These are phyloP conservation scores for Penicillium paradoxum DNA, from an alignment of 495 filamentous ascomycete species.

Conservation along the genomic window DNA sequence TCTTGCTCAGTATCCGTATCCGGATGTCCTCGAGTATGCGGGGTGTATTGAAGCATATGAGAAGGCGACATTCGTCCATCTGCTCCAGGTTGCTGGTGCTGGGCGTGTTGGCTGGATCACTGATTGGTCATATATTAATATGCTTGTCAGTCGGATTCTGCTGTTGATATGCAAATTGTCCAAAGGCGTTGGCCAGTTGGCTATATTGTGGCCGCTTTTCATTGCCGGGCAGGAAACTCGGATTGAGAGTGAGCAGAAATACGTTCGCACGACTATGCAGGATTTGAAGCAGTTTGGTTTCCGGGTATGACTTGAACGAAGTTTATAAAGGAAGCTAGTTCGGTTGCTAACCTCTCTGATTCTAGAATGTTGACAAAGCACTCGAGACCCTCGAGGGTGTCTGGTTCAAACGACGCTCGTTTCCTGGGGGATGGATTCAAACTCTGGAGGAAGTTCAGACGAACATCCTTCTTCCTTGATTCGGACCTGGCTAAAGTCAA, in stretches of 20 bases:
- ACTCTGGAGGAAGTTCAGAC: constrained; percentile 37
- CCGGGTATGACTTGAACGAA: constrained; percentile 16
- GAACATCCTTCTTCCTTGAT: constrained; percentile 30
- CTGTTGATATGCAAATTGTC: constrained; percentile 31
- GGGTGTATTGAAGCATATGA: constrained; percentile 42
- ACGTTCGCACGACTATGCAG: constrained; percentile 34
- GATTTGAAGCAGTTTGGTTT: constrained; percentile 36
- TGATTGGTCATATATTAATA: constrained; percentile 25
- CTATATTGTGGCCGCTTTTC: constrained; percentile 36
- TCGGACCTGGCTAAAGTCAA: neutral
- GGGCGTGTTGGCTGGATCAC: constrained; percentile 28
- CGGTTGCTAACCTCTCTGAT: constrained; percentile 2
- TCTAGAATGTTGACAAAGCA: constrained; percentile 34
- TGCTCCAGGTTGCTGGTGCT: constrained; percentile 35
- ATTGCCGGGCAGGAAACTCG: constrained; percentile 37
- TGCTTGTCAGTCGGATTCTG: constrained; percentile 33
- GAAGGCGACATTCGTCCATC: constrained; percentile 35
- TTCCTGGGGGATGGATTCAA: constrained; percentile 37
- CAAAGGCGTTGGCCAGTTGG: constrained; percentile 35
- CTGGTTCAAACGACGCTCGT: constrained; percentile 38
- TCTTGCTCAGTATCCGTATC: constrained; percentile 26
- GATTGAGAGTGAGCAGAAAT: constrained; percentile 30
- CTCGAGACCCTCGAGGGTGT: constrained; percentile 31
- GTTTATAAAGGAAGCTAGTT: neutral
- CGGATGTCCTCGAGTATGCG: constrained; percentile 33